Evolutionary conservation across 2,329 filamentous ascomycete genomes (phyloP), one percentile per base, ranked within the genome.

Genomic region (Ascochyta koolunga): DNA sequence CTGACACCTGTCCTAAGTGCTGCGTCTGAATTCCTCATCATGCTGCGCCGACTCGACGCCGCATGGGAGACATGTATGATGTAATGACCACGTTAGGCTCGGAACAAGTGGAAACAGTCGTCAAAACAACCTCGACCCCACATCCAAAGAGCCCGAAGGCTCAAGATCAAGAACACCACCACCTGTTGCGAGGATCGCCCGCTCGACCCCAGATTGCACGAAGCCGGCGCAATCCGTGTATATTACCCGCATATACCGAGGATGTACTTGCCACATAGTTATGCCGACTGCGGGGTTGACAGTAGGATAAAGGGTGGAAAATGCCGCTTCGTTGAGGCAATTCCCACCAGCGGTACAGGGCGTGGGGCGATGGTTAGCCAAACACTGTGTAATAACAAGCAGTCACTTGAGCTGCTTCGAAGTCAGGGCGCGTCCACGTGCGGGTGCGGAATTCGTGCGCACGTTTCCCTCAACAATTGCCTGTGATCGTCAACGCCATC

Each of bases 1-100:
- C 57, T 62, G 63, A 61, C 43, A 38, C 55, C 21, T 22, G 27
- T 52, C 44, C 43, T 25, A 39, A 43, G 35, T 36, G 35, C 29
- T 19, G 37, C 42, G 36, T 31, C 31, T 41, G 19, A 44, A 36
- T 35, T 45, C 11, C 45, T 41, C 51, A 36, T 41, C 29, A 45
- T 40, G 11, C 22, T 22, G 35, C 44, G 22, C 46, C 39, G 35
- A 40, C 31, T 46, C 22, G 24, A 37, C 18, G 41, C 35, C 25
- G 44, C 29, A 39, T 40, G 32, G 36, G 15, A 39, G 29, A 49
- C 35, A 32, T 40, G 29, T 16, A 31, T 54, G 51, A 54, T 54
- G 51, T 54, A 22, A 54, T 54, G 45, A 54, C 40, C 29, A 50
- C 51, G 40, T 54, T 50, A 37, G 35, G 40, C 45, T 45, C 40